Evolutionary conservation across 1,284 basidiomycete genomes (phyloP).

Genomic region (Ceratobasidium sp.): DNA sequence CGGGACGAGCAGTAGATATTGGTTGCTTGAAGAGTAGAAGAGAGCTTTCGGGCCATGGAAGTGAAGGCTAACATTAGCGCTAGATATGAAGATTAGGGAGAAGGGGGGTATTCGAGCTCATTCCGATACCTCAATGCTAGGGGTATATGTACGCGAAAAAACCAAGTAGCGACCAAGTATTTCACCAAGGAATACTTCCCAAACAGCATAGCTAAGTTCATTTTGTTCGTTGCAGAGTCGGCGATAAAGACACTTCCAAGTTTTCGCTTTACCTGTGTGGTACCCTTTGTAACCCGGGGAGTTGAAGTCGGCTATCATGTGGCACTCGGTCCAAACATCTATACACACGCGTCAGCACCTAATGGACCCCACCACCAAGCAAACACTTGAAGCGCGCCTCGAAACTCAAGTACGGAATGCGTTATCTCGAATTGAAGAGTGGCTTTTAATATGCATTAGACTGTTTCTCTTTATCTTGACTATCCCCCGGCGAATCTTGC

Average conservation of each 20-base stretch:
- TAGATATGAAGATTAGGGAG: background rate
- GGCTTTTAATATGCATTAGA: constrained; percentile 16
- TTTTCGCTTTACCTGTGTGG: background rate
- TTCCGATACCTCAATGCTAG: background rate
- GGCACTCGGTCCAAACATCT: constrained; percentile 18
- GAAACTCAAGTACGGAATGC: constrained; percentile 23
- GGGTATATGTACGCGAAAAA: constrained; percentile 4
- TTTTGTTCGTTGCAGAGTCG: background rate
- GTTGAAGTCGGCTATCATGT: constrained; percentile 7
- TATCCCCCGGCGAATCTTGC: constrained; percentile 29
- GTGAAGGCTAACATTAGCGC: background rate
- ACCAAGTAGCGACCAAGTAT: background rate
- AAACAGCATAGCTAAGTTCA: background rate
- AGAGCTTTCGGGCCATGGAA: background rate
- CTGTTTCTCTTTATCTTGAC: constrained; percentile 22
- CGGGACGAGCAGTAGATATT: background rate
- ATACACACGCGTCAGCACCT: background rate
- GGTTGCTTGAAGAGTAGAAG: background rate
- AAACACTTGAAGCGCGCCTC: constrained; percentile 19
- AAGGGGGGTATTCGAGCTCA: background rate
- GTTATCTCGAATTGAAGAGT: constrained; percentile 23
- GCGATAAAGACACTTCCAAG: constrained; percentile 13
- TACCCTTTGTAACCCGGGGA: constrained; percentile 3
- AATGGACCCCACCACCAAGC: constrained; percentile 35
- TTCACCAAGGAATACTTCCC: background rate